A percentile compares a stretch with the other conserved stretches of the same genome.
Conservation (phyloP, 2,329 filamentous ascomycete species). For the Aspergillus fijiensis region DNA sequence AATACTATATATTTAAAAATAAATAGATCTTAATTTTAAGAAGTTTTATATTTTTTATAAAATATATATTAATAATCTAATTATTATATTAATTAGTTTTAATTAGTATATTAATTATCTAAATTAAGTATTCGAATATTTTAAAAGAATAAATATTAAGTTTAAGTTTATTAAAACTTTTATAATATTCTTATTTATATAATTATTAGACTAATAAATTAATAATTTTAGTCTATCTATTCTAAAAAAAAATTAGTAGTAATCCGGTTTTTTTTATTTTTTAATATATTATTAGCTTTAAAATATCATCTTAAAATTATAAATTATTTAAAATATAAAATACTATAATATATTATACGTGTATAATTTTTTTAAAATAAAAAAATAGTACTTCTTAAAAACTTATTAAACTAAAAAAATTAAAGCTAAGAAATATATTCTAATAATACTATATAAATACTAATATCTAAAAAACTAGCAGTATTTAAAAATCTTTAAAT, state of each 20-base stretch:
- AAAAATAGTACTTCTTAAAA: too few species aligned
- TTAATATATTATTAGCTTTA: background rate
- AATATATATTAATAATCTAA: background rate
- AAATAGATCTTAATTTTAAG: background rate
- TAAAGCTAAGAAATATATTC: background rate
- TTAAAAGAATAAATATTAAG: too few species aligned
- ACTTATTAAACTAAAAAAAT: too few species aligned
- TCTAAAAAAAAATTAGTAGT: background rate
- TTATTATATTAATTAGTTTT: too few species aligned
- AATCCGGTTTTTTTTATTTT: background rate
- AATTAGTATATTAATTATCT: too few species aligned
- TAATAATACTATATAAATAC: background rate
- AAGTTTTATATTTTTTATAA: background rate
- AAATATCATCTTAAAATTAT: background rate
- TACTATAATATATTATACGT: too few species aligned
- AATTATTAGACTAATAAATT: background rate
- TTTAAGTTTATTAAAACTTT: background rate
- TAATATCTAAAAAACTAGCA: too few species aligned
- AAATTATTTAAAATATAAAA: too few species aligned
- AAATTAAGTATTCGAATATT: too few species aligned
- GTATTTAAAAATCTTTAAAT: too few species aligned
- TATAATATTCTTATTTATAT: background rate
- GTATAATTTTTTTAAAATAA: too few species aligned
- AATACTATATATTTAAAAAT: too few species aligned
- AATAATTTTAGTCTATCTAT: background rate